Evolutionary conservation across 2,329 filamentous ascomycete genomes (phyloP), one percentile per base, ranked within the genome.

Genomic region (Diaporthe aspalathi): DNA sequence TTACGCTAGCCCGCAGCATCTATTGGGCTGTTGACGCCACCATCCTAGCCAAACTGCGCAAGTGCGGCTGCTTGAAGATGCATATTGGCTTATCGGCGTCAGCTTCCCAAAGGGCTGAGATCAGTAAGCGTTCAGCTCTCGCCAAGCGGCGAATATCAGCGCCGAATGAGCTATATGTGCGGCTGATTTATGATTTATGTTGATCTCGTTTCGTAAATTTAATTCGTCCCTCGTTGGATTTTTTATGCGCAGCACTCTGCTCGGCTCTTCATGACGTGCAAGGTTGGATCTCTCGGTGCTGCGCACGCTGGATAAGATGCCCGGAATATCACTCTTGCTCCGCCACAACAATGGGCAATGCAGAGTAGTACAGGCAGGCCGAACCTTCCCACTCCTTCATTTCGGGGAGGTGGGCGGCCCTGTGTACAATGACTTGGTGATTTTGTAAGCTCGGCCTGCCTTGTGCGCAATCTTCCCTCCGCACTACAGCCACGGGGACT

Each of bases 291-390:
- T n/a, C 3, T n/a, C 20, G 22, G n/a, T 27, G 2, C 35, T 60
- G 2, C 6, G n/a, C 7, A 27, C 14, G 35, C 5, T 20, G 22
- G 35, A 27, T 8, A 43, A 60, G 22, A 43, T 60, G 54, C 22
- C 27, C 6, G 54, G 54, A 7, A 60, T 60, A 5, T 60, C 54
- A 17, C 54, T 60, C n/a, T 38, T 60, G 22, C n/a, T 60, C 35
- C 54, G 35, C 22, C 32, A 57, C 2, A 22, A 9, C 14, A 12
- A 24, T 24, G 54, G 35, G 14, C 16, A 9, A 9, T 43, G 35
- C 35, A 60, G 38, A 43, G 35, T 43, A 7, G 54, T 43, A 5
- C 54, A 22, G 24, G 35, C 35, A 11, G 54, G 54, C 16, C 40
- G 54, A 27, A 11, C 14, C n/a, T 60, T 60, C 38, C 35, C 35